Evolutionary conservation across 192 early-diverging fungal species (phyloP).

Genomic region (Chytriomyces sp.): DNA sequence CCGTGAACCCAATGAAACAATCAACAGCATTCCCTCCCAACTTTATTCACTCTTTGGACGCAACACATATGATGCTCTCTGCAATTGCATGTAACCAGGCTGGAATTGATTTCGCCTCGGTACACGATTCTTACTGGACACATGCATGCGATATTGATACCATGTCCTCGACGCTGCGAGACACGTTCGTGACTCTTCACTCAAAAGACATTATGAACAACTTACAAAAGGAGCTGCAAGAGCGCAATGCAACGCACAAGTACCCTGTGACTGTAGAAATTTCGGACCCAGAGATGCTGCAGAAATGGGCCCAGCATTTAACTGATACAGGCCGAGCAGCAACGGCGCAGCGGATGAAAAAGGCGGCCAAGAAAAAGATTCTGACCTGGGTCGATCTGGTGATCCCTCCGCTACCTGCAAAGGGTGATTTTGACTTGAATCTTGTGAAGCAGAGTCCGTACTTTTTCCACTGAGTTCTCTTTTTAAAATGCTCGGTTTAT

Average conservation of each 20-base stretch:
- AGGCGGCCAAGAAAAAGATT: constrained; percentile 19
- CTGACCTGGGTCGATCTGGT: constrained; percentile 62
- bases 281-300: constrained; percentile 38
- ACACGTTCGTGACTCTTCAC: constrained; percentile 90
- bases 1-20: constrained; percentile 91
- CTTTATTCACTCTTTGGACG: constrained; percentile 97
- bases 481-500: too few species aligned
- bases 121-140: constrained; percentile 99
- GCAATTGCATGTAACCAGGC: constrained; percentile 81
- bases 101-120: constrained; percentile 87
- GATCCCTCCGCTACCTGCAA: constrained; percentile 77
- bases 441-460: constrained; percentile 81
- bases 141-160: constrained; percentile 87
- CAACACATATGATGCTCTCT: constrained; percentile 95
- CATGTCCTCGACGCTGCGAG: constrained; percentile 85
- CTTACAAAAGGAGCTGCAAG: constrained; percentile 80
- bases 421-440: constrained; percentile 85
- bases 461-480: constrained; percentile 91
- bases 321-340: constrained; percentile 24
- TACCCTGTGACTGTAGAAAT: constrained; percentile 60
- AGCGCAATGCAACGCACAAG: constrained; percentile 75
- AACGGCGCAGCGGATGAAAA: neutral
- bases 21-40: constrained; percentile 97
- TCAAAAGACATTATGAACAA: constrained; percentile 81
- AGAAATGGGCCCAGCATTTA: constrained; percentile 33